Percentiles rank a stretch among this genome's conserved stretches.
phyloP scores from a whole-genome alignment of 1,284 basidiomycete genomes.

The Melampsora americana region DNA sequence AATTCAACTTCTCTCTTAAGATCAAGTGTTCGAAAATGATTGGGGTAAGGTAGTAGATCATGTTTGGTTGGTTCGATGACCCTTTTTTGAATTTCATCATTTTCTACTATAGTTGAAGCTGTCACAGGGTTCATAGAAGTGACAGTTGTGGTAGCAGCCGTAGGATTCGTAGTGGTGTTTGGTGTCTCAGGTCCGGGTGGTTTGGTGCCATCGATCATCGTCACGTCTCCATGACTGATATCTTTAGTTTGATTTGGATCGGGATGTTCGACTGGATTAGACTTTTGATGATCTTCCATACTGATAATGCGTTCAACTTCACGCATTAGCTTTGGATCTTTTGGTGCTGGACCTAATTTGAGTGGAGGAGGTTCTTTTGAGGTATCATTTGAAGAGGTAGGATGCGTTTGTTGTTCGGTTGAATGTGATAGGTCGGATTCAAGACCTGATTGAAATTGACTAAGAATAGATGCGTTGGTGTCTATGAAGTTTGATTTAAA shows the following conservation, averaged over 20 bases:
- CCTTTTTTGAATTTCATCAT: not conserved
- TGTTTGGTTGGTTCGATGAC: constrained; percentile 62
- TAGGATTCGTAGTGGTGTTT: not conserved
- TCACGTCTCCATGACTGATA: constrained; percentile 29
- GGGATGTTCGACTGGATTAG: constrained; percentile 48
- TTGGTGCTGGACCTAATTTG: constrained; percentile 75
- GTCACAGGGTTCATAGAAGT: constrained; percentile 29
- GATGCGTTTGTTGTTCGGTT: constrained; percentile 20
- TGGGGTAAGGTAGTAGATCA: constrained; percentile 74
- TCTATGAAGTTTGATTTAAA: constrained; percentile 14
- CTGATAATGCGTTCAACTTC: constrained; percentile 71
- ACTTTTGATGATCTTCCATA: constrained; percentile 48
- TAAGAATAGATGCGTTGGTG: constrained; percentile 25
- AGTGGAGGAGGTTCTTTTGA: constrained; percentile 54
- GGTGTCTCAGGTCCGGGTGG: not conserved
- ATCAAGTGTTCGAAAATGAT: constrained; percentile 79
- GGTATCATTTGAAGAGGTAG: not conserved
- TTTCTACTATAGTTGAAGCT: constrained; percentile 6
- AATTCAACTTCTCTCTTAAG: constrained; percentile 86
- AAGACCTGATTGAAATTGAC: constrained; percentile 38
- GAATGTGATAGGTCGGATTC: constrained; percentile 35
- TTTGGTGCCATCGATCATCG: constrained; percentile 45
- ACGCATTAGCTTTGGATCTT: constrained; percentile 70
- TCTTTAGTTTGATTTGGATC: constrained; percentile 48
- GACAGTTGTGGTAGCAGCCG: constrained; percentile 3